A percentile compares a stretch with the other conserved stretches of the same genome.
phyloP scores from a whole-genome alignment of 2,329 filamentous ascomycete genomes.

The Fusarium phyllophilum region DNA sequence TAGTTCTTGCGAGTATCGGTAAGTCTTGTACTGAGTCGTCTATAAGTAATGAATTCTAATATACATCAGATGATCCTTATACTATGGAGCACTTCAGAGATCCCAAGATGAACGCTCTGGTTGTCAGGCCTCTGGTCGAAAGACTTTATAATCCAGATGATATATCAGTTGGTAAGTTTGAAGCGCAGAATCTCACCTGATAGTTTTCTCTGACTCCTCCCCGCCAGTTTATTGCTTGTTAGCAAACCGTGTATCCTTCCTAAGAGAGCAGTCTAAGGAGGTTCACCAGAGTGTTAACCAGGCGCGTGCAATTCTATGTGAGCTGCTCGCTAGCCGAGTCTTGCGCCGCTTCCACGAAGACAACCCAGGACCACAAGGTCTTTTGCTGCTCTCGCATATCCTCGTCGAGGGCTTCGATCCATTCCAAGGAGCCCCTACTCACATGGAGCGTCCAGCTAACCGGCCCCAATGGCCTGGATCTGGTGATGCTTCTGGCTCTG shows the following conservation, averaged over 20 bases:
- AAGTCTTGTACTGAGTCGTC: neutral
- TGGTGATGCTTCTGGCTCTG: constrained; percentile 52
- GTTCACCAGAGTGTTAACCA: constrained; percentile 76
- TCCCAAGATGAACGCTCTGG: constrained; percentile 72
- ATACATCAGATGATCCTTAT: constrained; percentile 51
- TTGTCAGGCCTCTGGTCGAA: constrained; percentile 76
- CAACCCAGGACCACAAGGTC: constrained; percentile 68
- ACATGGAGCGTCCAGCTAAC: constrained; percentile 62
- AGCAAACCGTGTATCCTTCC: constrained; percentile 76
- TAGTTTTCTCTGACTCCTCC: neutral
- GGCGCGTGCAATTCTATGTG: constrained; percentile 74
- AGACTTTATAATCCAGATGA: constrained; percentile 72
- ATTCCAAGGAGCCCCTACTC: constrained; percentile 73
- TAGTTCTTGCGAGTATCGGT: constrained; percentile 45
- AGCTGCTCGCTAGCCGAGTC: constrained; percentile 73
- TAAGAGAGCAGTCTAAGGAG: constrained; percentile 71
- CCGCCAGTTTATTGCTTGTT: constrained; percentile 73
- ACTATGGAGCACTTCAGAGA: constrained; percentile 71
- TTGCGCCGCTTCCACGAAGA: constrained; percentile 76
- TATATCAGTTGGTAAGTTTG: constrained; percentile 67
- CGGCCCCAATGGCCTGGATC: constrained; percentile 52
- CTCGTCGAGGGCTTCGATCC: constrained; percentile 77
- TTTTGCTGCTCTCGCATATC: constrained; percentile 73
- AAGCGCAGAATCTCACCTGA: neutral
- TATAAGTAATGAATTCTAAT: constrained; percentile 9